phyloP scores from a whole-genome alignment of 2,329 filamentous ascomycete genomes.

The Cryphonectria naterciae region DNA sequence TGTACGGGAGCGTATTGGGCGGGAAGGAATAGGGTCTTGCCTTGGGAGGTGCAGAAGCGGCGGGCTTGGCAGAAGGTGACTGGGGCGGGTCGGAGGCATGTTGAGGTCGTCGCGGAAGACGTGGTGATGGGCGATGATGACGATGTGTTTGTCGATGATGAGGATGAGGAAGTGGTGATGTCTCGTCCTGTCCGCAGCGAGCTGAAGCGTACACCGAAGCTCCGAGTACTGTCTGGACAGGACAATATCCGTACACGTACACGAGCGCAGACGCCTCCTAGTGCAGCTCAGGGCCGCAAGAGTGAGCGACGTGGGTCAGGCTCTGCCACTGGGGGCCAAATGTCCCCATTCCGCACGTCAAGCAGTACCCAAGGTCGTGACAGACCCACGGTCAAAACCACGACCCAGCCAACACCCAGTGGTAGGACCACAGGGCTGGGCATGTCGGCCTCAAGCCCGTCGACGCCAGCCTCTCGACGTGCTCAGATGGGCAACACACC shows the following conservation, averaged over 20 bases:
- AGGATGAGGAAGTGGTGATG: background rate
- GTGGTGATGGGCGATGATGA: background rate
- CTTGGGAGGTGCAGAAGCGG: background rate
- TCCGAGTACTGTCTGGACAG: background rate
- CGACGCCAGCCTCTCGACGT: background rate
- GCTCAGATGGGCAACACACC: background rate
- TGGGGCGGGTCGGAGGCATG: background rate
- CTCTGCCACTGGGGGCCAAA: background rate
- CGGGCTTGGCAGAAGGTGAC: background rate
- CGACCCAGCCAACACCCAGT: background rate
- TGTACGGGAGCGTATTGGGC: constrained; percentile 9
- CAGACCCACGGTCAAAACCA: background rate
- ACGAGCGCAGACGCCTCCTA: background rate
- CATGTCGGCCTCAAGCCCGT: background rate
- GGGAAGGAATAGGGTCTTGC: background rate
- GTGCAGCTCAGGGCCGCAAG: background rate
- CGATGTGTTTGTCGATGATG: background rate
- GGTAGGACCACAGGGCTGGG: background rate
- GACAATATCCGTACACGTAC: background rate
- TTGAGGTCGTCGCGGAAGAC: background rate
- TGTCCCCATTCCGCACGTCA: background rate
- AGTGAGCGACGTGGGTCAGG: background rate
- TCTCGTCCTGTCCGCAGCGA: background rate
- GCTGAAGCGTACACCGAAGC: background rate
- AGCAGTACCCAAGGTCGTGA: background rate